A percentile compares a stretch with the other conserved stretches of the same genome.
phyloP scores from a whole-genome alignment of 805 yeast species.

The Candida patagonica region DNA sequence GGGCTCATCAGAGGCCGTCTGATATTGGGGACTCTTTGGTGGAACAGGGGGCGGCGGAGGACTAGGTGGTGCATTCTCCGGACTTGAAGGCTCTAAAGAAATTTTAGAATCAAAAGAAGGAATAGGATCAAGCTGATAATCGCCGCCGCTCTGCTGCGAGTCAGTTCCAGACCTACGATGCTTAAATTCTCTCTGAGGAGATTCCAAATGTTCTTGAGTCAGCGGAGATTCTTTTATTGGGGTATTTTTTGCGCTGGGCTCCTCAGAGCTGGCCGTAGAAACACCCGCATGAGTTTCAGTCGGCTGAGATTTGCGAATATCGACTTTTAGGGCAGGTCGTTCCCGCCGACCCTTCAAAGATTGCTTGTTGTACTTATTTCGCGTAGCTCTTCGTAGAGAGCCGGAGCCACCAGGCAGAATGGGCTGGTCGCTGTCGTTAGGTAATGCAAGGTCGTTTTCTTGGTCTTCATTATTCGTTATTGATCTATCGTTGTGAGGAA shows the following conservation, averaged over 20 bases:
- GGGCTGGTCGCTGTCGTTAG: conserved; percentile 19
- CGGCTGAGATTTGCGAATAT: background rate
- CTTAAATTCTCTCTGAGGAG: too few relatives aligned
- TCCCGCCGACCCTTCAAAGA: conserved; percentile 4
- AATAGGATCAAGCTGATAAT: too few relatives aligned
- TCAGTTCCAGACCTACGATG: too few relatives aligned
- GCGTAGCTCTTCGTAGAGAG: conserved; percentile 18
- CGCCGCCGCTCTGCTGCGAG: too few relatives aligned
- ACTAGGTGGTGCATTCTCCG: background rate
- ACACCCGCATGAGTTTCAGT: too few relatives aligned
- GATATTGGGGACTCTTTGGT: conserved; percentile 1
- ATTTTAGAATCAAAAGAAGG: too few relatives aligned
- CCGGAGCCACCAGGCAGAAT: conserved; percentile 17
- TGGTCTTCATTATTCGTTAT: conserved; percentile 2
- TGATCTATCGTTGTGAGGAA: background rate
- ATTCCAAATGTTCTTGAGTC: too few relatives aligned
- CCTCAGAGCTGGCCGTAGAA: too few relatives aligned
- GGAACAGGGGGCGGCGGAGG: conserved; percentile 2
- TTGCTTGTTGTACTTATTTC: conserved; percentile 16
- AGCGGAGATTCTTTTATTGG: too few relatives aligned
- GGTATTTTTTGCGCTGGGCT: too few relatives aligned
- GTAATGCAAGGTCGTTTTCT: conserved; percentile 5
- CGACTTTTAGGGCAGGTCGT: conserved; percentile 1
- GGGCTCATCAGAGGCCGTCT: too few relatives aligned
- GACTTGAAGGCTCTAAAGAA: too few relatives aligned